Evolutionary conservation across 345 rosid species (phyloP).

Genomic region (Boechera retrofracta): DNA sequence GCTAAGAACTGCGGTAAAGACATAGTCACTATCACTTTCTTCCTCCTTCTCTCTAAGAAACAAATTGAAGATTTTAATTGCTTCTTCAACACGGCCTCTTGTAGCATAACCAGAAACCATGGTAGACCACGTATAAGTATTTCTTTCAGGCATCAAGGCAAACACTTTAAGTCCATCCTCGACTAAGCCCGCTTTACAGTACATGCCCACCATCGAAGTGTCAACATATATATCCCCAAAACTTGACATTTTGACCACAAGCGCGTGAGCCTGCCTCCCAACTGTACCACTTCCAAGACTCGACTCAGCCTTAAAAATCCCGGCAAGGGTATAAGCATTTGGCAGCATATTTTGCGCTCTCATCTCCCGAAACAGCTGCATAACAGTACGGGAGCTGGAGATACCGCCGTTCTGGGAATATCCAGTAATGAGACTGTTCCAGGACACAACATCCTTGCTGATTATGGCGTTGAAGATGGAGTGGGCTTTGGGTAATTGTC

Average conservation of each 20-base stretch:
- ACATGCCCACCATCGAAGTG: conserved; percentile 72
- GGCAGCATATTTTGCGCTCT: conserved; percentile 66
- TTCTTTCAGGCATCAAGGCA: conserved; percentile 66
- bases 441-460: conserved; percentile 69
- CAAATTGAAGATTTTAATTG: conserved; percentile 51
- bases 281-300: conserved; percentile 41
- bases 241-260: conserved; percentile 60
- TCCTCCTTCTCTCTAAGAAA: conserved; percentile 55
- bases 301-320: conserved; percentile 71
- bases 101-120: conserved; percentile 80
- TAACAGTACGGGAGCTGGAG: conserved; percentile 48
- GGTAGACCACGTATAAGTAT: conserved; percentile 66
- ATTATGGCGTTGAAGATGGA: conserved; percentile 59
- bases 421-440: conserved; percentile 86
- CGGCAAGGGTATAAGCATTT: conserved; percentile 77
- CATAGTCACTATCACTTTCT: conserved; percentile 63
- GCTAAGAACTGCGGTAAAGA: conserved; percentile 70
- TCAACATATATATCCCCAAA: conserved; percentile 78
- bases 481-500: conserved; percentile 55
- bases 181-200: conserved; percentile 62
- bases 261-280: conserved; percentile 72
- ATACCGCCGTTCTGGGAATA: conserved; percentile 68
- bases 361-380: conserved; percentile 71
- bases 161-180: conserved; percentile 66
- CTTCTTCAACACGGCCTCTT: conserved; percentile 53